Conservation (phyloP, 148 eudicot species). For the Gaultheria prostrata region DNA sequence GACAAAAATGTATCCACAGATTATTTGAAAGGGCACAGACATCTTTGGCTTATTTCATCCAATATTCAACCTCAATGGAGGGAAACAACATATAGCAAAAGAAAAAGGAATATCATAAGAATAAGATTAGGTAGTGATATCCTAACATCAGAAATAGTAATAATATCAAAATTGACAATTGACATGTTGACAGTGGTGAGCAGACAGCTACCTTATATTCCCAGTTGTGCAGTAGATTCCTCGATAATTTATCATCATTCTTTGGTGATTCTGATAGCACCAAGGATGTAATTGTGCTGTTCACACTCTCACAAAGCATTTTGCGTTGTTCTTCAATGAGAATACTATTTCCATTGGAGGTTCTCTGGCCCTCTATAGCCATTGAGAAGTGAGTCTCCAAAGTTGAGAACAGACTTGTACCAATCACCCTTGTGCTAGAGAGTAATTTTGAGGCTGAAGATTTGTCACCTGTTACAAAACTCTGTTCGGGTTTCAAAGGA, state of each 20-base stretch:
- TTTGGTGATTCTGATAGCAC: constrained; percentile 35
- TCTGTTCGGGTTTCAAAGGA: constrained; percentile 37
- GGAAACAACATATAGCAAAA: neutral
- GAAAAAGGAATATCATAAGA: constrained; percentile 14
- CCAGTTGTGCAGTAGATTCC: constrained; percentile 24
- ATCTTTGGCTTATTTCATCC: neutral
- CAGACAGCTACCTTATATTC: constrained; percentile 72
- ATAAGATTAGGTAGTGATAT: constrained; percentile 26
- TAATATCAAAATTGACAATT: constrained; percentile 40
- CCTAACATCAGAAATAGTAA: constrained; percentile 42
- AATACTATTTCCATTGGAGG: constrained; percentile 31
- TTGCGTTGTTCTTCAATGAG: constrained; percentile 52
- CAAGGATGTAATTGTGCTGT: constrained; percentile 37
- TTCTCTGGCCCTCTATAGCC: constrained; percentile 35
- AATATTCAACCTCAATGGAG: constrained; percentile 13
- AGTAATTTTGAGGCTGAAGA: constrained; percentile 58
- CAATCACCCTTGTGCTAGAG: constrained; percentile 61
- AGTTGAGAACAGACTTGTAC: constrained; percentile 60
- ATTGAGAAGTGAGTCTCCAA: constrained; percentile 58
- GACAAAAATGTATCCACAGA: neutral
- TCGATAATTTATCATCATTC: constrained; percentile 23
- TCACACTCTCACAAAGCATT: constrained; percentile 46
- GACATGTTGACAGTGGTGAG: constrained; percentile 40
- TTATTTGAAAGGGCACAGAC: neutral
- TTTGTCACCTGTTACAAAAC: constrained; percentile 55